Evolutionary conservation across 2,329 filamentous ascomycete species (phyloP).

Genomic region (Ophiostoma montium): DNA sequence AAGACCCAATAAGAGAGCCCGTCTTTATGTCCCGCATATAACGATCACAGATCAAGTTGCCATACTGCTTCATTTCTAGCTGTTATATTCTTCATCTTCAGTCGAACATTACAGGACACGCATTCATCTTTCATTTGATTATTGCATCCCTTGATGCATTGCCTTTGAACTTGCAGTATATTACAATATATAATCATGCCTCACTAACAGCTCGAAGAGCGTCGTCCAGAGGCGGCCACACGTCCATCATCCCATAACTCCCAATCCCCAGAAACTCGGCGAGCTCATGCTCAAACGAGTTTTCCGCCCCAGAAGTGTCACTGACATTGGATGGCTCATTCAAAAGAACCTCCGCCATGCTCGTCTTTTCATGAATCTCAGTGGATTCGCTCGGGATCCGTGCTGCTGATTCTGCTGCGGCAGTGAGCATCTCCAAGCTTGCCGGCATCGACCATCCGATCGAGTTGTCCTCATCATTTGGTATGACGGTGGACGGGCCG

Average conservation of each 20-base stretch:
- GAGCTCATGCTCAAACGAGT: slow-evolving; percentile 6
- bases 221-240: slow-evolving; percentile 3
- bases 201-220: background rate
- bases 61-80: too few relatives aligned
- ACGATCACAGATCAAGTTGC: too few relatives aligned
- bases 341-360: background rate
- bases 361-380: background rate
- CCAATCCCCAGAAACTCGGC: slow-evolving; percentile 4
- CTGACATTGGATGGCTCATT: background rate
- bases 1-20: too few relatives aligned
- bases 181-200: background rate
- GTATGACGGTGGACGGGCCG: background rate
- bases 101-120: too few relatives aligned
- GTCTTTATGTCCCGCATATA: too few relatives aligned
- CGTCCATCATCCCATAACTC: slow-evolving; percentile 6
- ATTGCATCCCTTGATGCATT: too few relatives aligned
- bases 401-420: slow-evolving; percentile 1
- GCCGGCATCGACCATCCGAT: slow-evolving; percentile 1
- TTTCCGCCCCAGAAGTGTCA: background rate
- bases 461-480: background rate
- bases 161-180: too few relatives aligned
- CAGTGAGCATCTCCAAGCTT: slow-evolving; percentile 3
- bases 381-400: background rate
- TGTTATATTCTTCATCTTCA: too few relatives aligned
- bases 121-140: too few relatives aligned